Percentiles rank a stretch among this genome's conserved stretches.
These are phyloP conservation scores for Anethum foeniculum DNA, from an alignment of 140 eudicot genomes.

Conservation along the genomic window DNA sequence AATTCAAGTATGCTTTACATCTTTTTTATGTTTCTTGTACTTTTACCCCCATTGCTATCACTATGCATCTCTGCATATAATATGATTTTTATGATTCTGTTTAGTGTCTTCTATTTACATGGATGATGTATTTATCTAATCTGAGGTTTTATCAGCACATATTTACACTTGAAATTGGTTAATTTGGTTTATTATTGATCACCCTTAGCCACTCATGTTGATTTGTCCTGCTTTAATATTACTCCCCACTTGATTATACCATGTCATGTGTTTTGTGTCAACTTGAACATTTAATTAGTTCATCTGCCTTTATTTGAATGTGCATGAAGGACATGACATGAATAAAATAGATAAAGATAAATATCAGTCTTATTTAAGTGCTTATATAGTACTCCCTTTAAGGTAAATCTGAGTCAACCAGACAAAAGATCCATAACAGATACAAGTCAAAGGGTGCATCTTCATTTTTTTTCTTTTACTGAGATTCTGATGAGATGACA, in stretches of 20 bases:
- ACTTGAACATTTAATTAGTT: not conserved
- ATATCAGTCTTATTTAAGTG: not conserved
- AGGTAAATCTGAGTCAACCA: not conserved
- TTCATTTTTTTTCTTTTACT: not conserved
- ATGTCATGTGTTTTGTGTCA: not conserved
- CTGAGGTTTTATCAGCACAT: too few relatives aligned
- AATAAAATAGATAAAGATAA: not conserved
- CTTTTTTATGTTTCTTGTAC: not conserved
- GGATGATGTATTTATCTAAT: not conserved
- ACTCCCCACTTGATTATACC: not conserved
- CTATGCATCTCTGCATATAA: not conserved
- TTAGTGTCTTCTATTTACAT: not conserved
- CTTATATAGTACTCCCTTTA: not conserved
- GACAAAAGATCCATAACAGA: not conserved
- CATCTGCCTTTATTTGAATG: not conserved
- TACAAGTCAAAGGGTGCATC: not conserved
- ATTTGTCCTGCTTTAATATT: not conserved
- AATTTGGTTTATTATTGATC: not conserved
- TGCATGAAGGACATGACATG: not conserved
- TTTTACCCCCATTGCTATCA: not conserved
- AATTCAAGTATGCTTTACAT: not conserved
- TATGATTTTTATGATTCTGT: not conserved
- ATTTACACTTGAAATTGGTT: not conserved
- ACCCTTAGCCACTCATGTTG: not conserved
- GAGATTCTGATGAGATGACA: not conserved